These are phyloP conservation scores for Cyathus olla DNA, from an alignment of 1,284 basidiomycete species.

Conservation along the genomic window DNA sequence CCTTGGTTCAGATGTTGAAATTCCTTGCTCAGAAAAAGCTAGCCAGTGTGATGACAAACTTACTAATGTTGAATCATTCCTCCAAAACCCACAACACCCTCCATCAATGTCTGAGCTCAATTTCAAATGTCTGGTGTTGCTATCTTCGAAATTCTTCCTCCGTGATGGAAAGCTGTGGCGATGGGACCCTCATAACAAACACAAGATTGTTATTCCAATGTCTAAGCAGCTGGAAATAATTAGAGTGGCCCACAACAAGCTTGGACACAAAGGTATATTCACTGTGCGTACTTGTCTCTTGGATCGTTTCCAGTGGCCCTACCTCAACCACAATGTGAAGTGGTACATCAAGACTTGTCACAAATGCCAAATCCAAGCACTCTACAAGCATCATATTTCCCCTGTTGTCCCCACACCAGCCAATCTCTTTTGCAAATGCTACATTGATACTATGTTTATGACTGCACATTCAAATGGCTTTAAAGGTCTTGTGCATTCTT, in stretches of 20 bases:
- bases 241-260: neutral
- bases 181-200: slow-evolving; percentile 4
- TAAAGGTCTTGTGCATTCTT: slow-evolving; percentile 34
- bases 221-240: slow-evolving; percentile 15
- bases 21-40: neutral
- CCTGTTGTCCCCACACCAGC: slow-evolving; percentile 36
- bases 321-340: slow-evolving; percentile 25
- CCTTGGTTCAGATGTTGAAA: slow-evolving; percentile 15
- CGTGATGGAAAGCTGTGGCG: too few species aligned
- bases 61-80: too few species aligned
- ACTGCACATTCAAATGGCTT: slow-evolving; percentile 25
- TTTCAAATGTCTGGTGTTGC: too few species aligned
- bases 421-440: slow-evolving; percentile 38
- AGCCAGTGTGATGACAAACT: too few species aligned
- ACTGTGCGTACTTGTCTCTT: slow-evolving; percentile 11
- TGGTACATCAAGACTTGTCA: slow-evolving; percentile 47
- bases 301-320: slow-evolving; percentile 43
- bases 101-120: too few species aligned
- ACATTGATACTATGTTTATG: slow-evolving; percentile 44
- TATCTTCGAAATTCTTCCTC: too few species aligned
- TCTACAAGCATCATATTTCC: slow-evolving; percentile 32
- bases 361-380: slow-evolving; percentile 39
- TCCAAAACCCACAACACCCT: too few species aligned
- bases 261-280: slow-evolving; percentile 36
- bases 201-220: slow-evolving; percentile 15